Base-by-base conservation (phyloP, 805 yeast genomes). In the Ogataea ramenticola region DNA sequence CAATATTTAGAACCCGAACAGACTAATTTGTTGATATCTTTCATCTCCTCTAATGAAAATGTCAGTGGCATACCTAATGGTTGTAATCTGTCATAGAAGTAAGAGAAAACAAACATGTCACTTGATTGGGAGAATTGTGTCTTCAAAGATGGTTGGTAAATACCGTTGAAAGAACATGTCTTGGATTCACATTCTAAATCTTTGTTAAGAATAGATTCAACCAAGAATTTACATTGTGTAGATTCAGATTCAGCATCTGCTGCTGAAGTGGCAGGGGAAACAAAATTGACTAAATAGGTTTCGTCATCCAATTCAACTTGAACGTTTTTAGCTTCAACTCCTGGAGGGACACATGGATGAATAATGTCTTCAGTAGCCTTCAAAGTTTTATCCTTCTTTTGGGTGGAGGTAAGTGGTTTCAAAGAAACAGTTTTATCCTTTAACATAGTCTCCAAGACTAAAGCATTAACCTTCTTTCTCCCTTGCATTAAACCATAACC, bases 401-500 rank as follows among this genome's bases (percentile, higher is more conserved):
- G 71, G 4, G 59, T 60, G 48, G 49, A 53, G 20, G 55, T 43
- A 12, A 62, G 48, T 20, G 66, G 61, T 1, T 27, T 43, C 31
- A 64, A 49, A n/a, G 61, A 54, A 32, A 51, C 49, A 44, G 43
- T 12, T 17, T 55, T 44, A 39, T 66, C 58, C 17, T 70, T 66
- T 40, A 77, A 56, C 36, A 75, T 70, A 41, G 72, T 62, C 49
- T 72, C 66, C n/a, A 88, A 72, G 35, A 93, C 73, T 42, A 75
- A 65, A 12, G 76, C 57, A 61, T 90, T 86, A 49, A 93, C 73
- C 68, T 82, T 85, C 64, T 82, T 80, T 69, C 96, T 78, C 32
- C 96, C 99, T 67, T 88, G 84, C 85, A 86, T 89, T 60, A 93
- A 77, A 34, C 99, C 99, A 62, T 86, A 93, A 32, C 97, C 97